Percentiles rank a stretch among this genome's conserved stretches.
Conservation (phyloP, 805 yeast genomes). For the Suhomyces pyralidae region DNA sequence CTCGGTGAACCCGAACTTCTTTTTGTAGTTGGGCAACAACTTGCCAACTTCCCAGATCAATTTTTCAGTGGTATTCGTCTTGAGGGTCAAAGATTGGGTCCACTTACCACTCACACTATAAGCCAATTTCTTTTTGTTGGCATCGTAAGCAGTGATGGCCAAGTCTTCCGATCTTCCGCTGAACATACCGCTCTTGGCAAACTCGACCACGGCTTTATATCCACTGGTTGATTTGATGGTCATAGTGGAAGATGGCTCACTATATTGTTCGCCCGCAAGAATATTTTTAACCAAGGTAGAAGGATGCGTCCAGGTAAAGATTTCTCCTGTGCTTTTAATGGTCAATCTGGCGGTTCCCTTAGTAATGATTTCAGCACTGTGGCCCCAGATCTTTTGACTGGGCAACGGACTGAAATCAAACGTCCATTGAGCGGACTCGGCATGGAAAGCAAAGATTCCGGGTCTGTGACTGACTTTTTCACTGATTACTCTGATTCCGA, state of each 20-base stretch:
- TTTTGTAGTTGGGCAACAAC: constrained; percentile 53
- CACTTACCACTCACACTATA: constrained; percentile 71
- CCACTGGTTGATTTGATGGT: constrained; percentile 70
- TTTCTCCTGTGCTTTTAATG: constrained; percentile 61
- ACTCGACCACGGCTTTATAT: constrained; percentile 64
- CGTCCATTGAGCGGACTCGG: constrained; percentile 73
- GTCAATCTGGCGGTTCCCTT: constrained; percentile 64
- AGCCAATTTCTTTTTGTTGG: constrained; percentile 31
- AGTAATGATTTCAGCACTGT: constrained; percentile 78
- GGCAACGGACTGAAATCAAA: constrained; percentile 64
- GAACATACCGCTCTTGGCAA: constrained; percentile 82
- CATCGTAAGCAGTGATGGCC: constrained; percentile 42
- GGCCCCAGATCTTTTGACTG: constrained; percentile 92
- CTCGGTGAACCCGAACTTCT: constrained; percentile 81
- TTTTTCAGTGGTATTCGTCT: constrained; percentile 38
- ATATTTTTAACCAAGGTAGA: constrained; percentile 78
- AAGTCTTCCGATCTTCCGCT: constrained; percentile 74
- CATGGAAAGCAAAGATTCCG: constrained; percentile 74
- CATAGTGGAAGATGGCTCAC: constrained; percentile 76
- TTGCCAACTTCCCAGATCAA: constrained; percentile 70
- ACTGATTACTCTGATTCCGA: constrained; percentile 66
- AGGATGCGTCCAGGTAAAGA: constrained; percentile 81
- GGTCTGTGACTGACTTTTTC: constrained; percentile 93
- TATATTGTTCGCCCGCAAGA: constrained; percentile 91
- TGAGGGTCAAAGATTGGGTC: constrained; percentile 64